Evolutionary conservation across 164 flowering plant species (phyloP), one percentile per base, ranked within the genome.

Genomic region (Macadamia tetraphylla): DNA sequence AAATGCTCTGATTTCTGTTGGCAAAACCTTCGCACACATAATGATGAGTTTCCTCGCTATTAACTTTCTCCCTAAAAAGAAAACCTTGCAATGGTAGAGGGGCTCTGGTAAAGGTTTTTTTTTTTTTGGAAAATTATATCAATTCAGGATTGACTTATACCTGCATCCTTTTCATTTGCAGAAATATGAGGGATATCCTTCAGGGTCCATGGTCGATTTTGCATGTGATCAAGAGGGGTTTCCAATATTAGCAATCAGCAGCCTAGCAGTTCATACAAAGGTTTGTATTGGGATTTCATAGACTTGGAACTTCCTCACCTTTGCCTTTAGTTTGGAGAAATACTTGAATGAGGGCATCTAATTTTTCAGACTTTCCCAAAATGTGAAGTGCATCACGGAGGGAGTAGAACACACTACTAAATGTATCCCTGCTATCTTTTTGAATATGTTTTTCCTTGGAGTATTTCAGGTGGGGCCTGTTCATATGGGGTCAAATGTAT

Each of bases 141-240:
- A 11, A 30, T 32, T 15, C 62, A 8, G 9, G 55, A 32, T 51
- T 15, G 29, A 48, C 60, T 71, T 64, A 53, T 35, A 73, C 56
- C 48, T 55, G 49, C 48, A 66, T 18, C 15, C 40, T 63, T 75
- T 74, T 52, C 13, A 14, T 71, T 7, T 76, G 76, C 89, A 90
- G 98, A 90, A 88, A 74, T 63, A 83, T 71, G 88, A 84, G 68
- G 92, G 94, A 32, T 88, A 90, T 76, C 98, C 96, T 46, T 91
- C 96, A 23, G 97, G 91, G 0, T 90, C 98, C 29, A 85, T 91
- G 91, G 95, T 94, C 66, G 97, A 94, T 80, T 91, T 85, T 81
- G 93, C 98, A 18, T 94, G 95, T 79, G 97, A 90, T 81, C 71
- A 66, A 0, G 81, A 84, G 80, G 98, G 98, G 64, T 80, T 86